Evolutionary conservation across 306 rosid species (phyloP).

Genomic region (Urtica urens): DNA sequence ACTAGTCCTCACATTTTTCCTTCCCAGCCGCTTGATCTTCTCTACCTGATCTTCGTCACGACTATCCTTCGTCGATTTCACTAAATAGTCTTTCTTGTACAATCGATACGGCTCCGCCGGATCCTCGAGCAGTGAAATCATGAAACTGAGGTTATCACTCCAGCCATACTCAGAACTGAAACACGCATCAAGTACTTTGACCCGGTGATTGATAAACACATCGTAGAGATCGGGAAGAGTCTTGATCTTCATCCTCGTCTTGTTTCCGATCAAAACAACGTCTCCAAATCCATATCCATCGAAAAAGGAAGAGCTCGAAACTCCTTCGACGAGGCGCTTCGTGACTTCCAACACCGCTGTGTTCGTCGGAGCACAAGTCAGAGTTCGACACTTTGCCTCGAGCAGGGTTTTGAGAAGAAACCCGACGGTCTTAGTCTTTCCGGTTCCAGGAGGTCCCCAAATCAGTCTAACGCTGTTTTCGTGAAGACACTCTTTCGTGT

Average conservation of each 20-base stretch:
- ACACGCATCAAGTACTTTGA: neutral
- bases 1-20: neutral
- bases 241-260: slow-evolving; percentile 14
- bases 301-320: neutral
- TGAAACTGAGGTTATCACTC: slow-evolving; percentile 4
- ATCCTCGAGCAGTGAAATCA: slow-evolving; percentile 22
- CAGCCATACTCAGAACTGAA: slow-evolving; percentile 6
- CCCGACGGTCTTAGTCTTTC: slow-evolving; percentile 53
- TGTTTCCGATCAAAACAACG: slow-evolving; percentile 24
- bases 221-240: slow-evolving; percentile 11
- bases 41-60: no score
- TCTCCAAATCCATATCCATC: slow-evolving; percentile 23
- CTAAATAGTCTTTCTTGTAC: slow-evolving; percentile 7
- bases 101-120: slow-evolving; percentile 17
- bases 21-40: no score
- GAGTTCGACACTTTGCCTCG: slow-evolving; percentile 26
- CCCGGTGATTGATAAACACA: slow-evolving; percentile 19
- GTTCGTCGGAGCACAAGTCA: slow-evolving; percentile 60
- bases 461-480: slow-evolving; percentile 28
- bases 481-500: slow-evolving; percentile 19
- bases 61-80: no score
- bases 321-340: slow-evolving; percentile 12
- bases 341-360: slow-evolving; percentile 37
- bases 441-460: slow-evolving; percentile 70
- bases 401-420: slow-evolving; percentile 22